Base-by-base conservation (phyloP, 306 rosid species). In the Ormosia semicastrata region DNA sequence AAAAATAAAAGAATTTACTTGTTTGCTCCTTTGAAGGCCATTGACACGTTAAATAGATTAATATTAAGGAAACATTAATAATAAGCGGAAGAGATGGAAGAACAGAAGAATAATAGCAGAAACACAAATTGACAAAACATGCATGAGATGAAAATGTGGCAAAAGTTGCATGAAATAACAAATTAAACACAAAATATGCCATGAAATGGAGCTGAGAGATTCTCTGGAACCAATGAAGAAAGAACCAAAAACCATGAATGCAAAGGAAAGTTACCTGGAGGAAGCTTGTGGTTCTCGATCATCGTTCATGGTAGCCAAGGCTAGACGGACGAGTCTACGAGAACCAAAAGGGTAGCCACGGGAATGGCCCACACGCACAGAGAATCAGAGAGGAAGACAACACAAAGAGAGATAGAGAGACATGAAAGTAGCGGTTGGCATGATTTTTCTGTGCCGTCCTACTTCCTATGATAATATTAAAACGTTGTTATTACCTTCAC, bases 371-470 rank as follows among this genome's bases (percentile, higher is more conserved):
- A 57, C 43, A 57, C 18, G 43, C 44, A 59, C 9, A 9, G 57
- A 3, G 83, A 78, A 39, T 53, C 80, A 58, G 49, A 82, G 53
- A 64, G 62, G 65, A 29, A 59, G 80, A 71, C 10, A 80, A 81
- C 39, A 75, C 74, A 80, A 59, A 60, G 15, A 58, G 47, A 34
- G 9, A 65, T 1, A 3, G 80, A 71, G 72, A 83, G 57, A 71
- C 8, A 50, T 10, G 54, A 68, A 86, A 86, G 83, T 66, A 80
- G 83, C 10, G 93, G 92, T 56, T 80, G 80, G 71, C 90, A 87
- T 90, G 82, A 75, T 75, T 86, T 88, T 77, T 76, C 86, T 81
- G 66, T 73, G 68, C 66, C 63, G 46, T 64, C 75, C 71, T 64
- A 67, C 76, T 44, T 76, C 81, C 18, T 76, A 68, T 24, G 36